phyloP scores from a whole-genome alignment of 1,139 yeast genomes.

The Yamadazyma kanchanaburiensis region DNA sequence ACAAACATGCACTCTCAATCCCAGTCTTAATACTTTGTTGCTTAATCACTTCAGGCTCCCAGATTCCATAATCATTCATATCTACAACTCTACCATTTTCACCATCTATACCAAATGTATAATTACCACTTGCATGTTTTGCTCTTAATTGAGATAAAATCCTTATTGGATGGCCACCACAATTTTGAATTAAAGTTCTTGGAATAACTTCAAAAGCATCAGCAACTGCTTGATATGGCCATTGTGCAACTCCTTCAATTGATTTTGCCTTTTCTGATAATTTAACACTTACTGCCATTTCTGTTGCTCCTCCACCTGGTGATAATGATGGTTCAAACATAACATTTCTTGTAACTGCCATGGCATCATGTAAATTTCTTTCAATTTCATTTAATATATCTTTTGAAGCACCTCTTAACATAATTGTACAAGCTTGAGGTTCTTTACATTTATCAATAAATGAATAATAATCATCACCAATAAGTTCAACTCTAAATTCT shows the following conservation, averaged over 20 bases:
- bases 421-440: constrained; percentile 91
- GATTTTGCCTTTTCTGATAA: constrained; percentile 88
- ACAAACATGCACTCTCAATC: constrained; percentile 92
- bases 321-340: constrained; percentile 90
- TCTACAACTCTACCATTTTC: constrained; percentile 92
- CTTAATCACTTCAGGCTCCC: constrained; percentile 99
- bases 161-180: constrained; percentile 96
- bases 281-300: constrained; percentile 93
- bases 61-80: constrained; percentile 92
- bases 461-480: constrained; percentile 97
- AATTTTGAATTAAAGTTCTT: constrained; percentile 92
- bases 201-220: constrained; percentile 93
- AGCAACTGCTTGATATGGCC: constrained; percentile 99
- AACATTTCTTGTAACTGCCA: constrained; percentile 96
- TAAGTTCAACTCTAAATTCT: constrained; percentile 84
- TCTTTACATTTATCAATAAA: constrained; percentile 75
- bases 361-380: constrained; percentile 96
- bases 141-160: constrained; percentile 89
- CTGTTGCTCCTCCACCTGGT: constrained; percentile 99
- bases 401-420: constrained; percentile 94
- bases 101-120: constrained; percentile 92
- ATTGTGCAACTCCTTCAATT: constrained; percentile 93
- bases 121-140: constrained; percentile 86
- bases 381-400: constrained; percentile 96
- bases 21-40: constrained; percentile 97